Base-by-base conservation (phyloP, 176 grass and related monocot genomes). In the Panicum miliaceum region DNA sequence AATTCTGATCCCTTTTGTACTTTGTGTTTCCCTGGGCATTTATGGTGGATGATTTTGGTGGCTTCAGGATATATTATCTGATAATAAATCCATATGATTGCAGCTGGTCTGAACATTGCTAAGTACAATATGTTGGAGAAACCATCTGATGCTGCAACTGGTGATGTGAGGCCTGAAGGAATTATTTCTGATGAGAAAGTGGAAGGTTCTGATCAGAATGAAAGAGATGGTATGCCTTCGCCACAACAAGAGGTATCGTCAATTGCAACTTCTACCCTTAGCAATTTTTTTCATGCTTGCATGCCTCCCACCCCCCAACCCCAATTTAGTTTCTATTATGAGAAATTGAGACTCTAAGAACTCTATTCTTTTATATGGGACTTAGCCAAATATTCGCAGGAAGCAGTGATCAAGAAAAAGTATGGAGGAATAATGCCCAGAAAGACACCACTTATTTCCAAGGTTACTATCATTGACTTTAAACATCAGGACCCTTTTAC, bases 391-490 rank as follows among this genome's bases (percentile, higher is more conserved):
- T 72, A 56, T 32, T 76, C 86, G 60, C 87, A 95, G 93, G 88
- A 92, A 81, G 82, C 81, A 73, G 72, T 64, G 36, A 76, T 95
- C 57, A 95, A 90, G 82, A 95, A 88, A 71, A 95, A 92, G 37
- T 92, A 90, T 45, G 90, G 88, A 81, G 88, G 93, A 63, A 88
- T 95, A 60, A 35, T 94, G 47, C 85, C 90, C 46, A 88, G 74
- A 85, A 94, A 90, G 68, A 83, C 87, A 72, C 84, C 88, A 43
- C 82, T 92, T 78, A 92, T 92, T 84, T 92, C 93, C 65, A 90
- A 92, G 90, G 93, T 90, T 60, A 54, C 50, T 81, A 61, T 34
- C 80, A 65, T 65, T 38, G n/a, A n/a, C n/a, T n/a, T n/a, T n/a
- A n/a, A n/a, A n/a, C n/a, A n/a, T n/a, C n/a, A n/a, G n/a, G n/a